These are phyloP conservation scores for Colletotrichum nymphaeae DNA, from an alignment of 2,329 filamentous ascomycete species.

Conservation along the genomic window DNA sequence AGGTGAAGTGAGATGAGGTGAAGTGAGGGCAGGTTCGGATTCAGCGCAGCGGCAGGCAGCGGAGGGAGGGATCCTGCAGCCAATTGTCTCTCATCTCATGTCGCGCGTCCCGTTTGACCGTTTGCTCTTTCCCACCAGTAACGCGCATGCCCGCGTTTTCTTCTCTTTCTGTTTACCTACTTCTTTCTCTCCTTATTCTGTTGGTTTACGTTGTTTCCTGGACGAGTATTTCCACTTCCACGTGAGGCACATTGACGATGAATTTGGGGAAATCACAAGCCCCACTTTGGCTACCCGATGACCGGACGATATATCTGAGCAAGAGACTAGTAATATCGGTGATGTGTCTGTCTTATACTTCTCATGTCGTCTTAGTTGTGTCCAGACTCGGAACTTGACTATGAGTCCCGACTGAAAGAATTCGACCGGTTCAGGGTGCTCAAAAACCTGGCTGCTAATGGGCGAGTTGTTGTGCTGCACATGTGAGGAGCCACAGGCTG, in stretches of 20 bases:
- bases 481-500: too few relatives aligned
- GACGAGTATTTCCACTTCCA: background rate
- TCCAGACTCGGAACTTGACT: too few relatives aligned
- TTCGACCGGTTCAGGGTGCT: too few relatives aligned
- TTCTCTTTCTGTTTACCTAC: background rate
- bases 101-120: background rate
- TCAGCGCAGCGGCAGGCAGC: background rate
- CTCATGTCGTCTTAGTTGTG: too few relatives aligned
- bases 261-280: background rate
- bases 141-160: too few relatives aligned
- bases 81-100: background rate
- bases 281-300: background rate
- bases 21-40: background rate
- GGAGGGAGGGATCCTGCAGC: conserved; percentile 1
- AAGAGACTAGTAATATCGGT: background rate
- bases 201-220: background rate
- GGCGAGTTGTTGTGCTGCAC: too few relatives aligned
- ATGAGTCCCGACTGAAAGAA: too few relatives aligned
- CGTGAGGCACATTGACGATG: background rate
- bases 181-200: background rate
- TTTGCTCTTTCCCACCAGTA: background rate
- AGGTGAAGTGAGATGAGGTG: background rate
- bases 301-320: background rate
- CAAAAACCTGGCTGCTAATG: too few relatives aligned
- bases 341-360: background rate